Conservation (phyloP, 1,139 yeast genomes). For the Nakaseomyces uthaithaninus region DNA sequence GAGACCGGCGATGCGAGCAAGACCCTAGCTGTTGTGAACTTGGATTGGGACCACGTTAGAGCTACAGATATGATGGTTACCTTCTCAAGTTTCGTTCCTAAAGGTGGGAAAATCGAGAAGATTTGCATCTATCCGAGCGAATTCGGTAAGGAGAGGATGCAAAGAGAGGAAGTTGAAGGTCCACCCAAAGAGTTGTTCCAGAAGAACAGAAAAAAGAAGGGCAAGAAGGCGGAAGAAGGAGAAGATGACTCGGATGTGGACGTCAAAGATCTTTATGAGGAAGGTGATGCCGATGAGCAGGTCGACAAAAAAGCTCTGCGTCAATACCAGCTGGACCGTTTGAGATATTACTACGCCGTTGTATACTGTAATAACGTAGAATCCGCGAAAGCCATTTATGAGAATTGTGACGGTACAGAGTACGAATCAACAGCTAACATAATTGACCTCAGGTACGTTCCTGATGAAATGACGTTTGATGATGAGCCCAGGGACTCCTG, state of each 20-base stretch:
- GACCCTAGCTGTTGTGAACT: slow-evolving; percentile 82
- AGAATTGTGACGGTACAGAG: slow-evolving; percentile 89
- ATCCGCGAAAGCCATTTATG: slow-evolving; percentile 71
- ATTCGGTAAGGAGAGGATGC: slow-evolving; percentile 89
- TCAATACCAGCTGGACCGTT: slow-evolving; percentile 78
- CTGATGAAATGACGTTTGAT: slow-evolving; percentile 83
- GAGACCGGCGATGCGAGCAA: slow-evolving; percentile 81
- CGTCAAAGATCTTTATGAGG: slow-evolving; percentile 62
- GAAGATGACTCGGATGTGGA: slow-evolving; percentile 47
- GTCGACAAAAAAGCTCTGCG: slow-evolving; percentile 60
- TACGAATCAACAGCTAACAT: slow-evolving; percentile 93
- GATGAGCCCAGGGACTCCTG: slow-evolving; percentile 70
- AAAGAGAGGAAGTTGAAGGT: slow-evolving; percentile 81
- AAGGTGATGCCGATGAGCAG: slow-evolving; percentile 63
- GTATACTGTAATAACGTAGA: slow-evolving; percentile 68
- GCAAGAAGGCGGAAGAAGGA: slow-evolving; percentile 33
- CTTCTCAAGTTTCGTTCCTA: slow-evolving; percentile 77
- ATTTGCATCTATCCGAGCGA: slow-evolving; percentile 84
- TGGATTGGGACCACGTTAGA: slow-evolving; percentile 93
- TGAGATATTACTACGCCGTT: slow-evolving; percentile 88
- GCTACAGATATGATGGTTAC: slow-evolving; percentile 88
- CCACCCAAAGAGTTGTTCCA: slow-evolving; percentile 82
- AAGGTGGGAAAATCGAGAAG: slow-evolving; percentile 59
- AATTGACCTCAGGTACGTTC: slow-evolving; percentile 86
- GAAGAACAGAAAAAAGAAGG: slow-evolving; percentile 34